Evolutionary conservation across 2,329 filamentous ascomycete species (phyloP).

Genomic region (Cucurbitaria berberidis): DNA sequence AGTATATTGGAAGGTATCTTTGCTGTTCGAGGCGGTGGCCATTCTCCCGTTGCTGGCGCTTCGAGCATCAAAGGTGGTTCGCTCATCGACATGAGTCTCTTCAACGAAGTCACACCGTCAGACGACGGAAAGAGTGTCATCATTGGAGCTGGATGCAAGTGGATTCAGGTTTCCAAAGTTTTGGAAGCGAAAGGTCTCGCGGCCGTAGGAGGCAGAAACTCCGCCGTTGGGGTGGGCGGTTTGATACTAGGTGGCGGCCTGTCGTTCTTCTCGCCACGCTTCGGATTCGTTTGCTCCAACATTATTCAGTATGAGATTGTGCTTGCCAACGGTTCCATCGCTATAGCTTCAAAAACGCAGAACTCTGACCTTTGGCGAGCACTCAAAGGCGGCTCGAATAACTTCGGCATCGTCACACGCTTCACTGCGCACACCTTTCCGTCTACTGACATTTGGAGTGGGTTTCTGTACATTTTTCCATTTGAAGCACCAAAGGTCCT

Average conservation of each 20-base stretch:
- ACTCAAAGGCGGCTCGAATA: conserved; percentile 46
- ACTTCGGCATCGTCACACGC: conserved; percentile 48
- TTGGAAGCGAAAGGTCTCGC: conserved; percentile 24
- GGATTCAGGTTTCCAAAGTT: conserved; percentile 21
- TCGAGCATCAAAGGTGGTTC: conserved; percentile 30
- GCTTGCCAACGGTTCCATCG: conserved; percentile 43
- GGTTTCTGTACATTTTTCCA: conserved; percentile 27
- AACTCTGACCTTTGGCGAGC: conserved; percentile 41
- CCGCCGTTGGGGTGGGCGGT: conserved; percentile 37
- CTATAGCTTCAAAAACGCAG: conserved; percentile 32
- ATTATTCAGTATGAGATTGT: conserved; percentile 45
- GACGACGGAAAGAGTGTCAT: conserved; percentile 11
- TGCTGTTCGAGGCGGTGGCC: conserved; percentile 60
- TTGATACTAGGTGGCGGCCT: conserved; percentile 47
- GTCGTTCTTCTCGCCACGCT: conserved; percentile 41
- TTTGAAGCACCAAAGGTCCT: conserved; percentile 18
- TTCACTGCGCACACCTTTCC: conserved; percentile 28
- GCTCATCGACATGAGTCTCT: conserved; percentile 23
- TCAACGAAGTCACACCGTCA: conserved; percentile 16
- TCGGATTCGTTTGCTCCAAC: conserved; percentile 43
- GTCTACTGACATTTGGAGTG: conserved; percentile 42
- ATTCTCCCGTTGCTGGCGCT: conserved; percentile 31
- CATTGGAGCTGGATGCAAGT: conserved; percentile 28
- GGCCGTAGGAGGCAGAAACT: conserved; percentile 31
- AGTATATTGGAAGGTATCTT: conserved; percentile 14